Evolutionary conservation across 352 stramenopile species (phyloP), one percentile per base, ranked within the genome.

Genomic region (Halophytophthora batemanensis): DNA sequence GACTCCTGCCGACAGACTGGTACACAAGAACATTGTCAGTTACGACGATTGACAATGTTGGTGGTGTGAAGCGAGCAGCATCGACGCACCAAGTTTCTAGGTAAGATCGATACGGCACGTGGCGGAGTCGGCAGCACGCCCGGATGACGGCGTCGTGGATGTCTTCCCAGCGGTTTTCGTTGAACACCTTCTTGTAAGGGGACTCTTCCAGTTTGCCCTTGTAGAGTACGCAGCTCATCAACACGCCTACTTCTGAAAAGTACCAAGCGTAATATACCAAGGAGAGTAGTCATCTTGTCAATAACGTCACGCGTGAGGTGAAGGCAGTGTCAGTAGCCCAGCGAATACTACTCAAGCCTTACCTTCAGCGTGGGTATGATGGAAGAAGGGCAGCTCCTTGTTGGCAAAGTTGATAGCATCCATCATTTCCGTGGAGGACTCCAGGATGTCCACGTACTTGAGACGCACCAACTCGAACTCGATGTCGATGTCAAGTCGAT

Each of bases 221-320:
- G 59, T 82, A 94, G 29, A 95, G 64, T 13, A 90, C 57, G 35
- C 82, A 92, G 25, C 81, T 78, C 80, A 95, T 92, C 59, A 95
- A 61, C 2, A 79, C 66, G 8, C 79, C 75, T 18, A 91, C 75
- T 47, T 91, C 80, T 91, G n/a, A n/a, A n/a, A n/a, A n/a, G n/a
- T n/a, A n/a, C n/a, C n/a, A n/a, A n/a, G n/a, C n/a, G n/a, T n/a
- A n/a, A n/a, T n/a, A n/a, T n/a, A n/a, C n/a, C n/a, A n/a, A n/a
- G n/a, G 8, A 31, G 25, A 8, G 25, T 31, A 10, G 23, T 35
- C 23, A 3, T 29, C 23, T 45, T n/a, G 22, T 19, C 23, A 17
- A 19, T 13, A 19, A 40, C 4, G 8, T 4, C 8, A 31, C 25
- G 8, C 25, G 25, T 31, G 5, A 22, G 28, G 25, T 23, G 42